A percentile compares a stretch with the other conserved stretches of the same genome.
phyloP scores from a whole-genome alignment of 2,329 filamentous ascomycete genomes.

The Leptographium procerum region DNA sequence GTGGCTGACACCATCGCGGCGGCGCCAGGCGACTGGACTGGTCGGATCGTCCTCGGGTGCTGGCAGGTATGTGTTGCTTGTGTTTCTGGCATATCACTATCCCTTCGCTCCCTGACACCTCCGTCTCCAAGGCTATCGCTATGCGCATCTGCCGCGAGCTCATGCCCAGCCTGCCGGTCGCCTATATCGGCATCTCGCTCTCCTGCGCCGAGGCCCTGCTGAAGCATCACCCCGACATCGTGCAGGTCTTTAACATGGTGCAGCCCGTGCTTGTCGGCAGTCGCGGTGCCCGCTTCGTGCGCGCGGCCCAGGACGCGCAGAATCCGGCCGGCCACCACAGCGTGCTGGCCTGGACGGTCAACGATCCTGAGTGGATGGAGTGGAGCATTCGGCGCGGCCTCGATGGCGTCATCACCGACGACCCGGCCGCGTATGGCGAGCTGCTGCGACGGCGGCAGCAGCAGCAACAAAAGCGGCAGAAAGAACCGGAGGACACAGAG shows the following conservation, averaged over 20 bases:
- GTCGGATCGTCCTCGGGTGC: constrained; percentile 66
- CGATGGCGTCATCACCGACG: constrained; percentile 79
- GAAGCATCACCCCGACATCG: constrained; percentile 39
- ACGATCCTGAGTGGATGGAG: constrained; percentile 65
- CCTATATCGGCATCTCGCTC: constrained; percentile 58
- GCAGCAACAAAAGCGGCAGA: too few species aligned
- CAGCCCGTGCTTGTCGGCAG: constrained; percentile 57
- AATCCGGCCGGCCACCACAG: constrained; percentile 35
- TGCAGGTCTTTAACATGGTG: constrained; percentile 69
- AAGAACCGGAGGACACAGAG: neutral
- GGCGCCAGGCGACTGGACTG: constrained; percentile 51
- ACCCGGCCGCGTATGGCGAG: constrained; percentile 57
- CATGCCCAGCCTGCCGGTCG: constrained; percentile 51
- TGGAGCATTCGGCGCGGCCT: constrained; percentile 59
- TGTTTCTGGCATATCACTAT: neutral
- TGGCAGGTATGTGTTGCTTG: constrained; percentile 69
- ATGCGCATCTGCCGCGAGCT: constrained; percentile 50
- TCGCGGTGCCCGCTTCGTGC: constrained; percentile 54
- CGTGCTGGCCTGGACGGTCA: constrained; percentile 80
- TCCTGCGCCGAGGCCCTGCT: constrained; percentile 64
- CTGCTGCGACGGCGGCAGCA: constrained; percentile 33
- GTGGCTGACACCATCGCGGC: constrained; percentile 53
- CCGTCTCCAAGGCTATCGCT: constrained; percentile 45
- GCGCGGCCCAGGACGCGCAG: constrained; percentile 35
- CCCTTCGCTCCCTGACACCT: neutral